Evolutionary conservation across 179 eudicot genomes (phyloP).

Genomic region (Amaranthus tricolor): DNA sequence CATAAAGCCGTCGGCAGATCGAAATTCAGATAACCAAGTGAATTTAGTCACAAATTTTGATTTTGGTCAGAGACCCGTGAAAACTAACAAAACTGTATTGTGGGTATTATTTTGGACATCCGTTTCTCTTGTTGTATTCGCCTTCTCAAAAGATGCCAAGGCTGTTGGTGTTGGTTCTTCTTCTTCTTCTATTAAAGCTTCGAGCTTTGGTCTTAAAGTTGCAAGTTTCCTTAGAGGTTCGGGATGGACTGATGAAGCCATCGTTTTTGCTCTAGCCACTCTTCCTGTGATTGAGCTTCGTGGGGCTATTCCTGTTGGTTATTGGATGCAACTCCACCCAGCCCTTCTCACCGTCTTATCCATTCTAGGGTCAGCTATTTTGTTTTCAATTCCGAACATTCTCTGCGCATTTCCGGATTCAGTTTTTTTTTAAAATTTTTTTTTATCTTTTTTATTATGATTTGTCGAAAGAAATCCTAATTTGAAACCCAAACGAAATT

Average conservation of each 20-base stretch:
- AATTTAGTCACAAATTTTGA: constrained; percentile 6
- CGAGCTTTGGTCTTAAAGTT: constrained; percentile 66
- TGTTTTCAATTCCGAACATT: not conserved
- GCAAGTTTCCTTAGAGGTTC: constrained; percentile 63
- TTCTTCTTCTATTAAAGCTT: constrained; percentile 66
- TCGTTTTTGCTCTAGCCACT: constrained; percentile 82
- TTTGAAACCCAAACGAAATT: no score
- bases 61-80: constrained; percentile 43
- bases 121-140: constrained; percentile 64
- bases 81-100: constrained; percentile 35
- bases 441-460: no score
- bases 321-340: constrained; percentile 87
- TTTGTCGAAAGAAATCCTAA: no score
- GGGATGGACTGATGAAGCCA: constrained; percentile 81
- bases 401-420: not conserved
- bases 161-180: constrained; percentile 36
- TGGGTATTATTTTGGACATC: constrained; percentile 87
- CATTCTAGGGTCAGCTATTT: constrained; percentile 73
- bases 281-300: constrained; percentile 96
- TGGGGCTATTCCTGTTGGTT: constrained; percentile 99
- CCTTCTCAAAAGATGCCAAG: constrained; percentile 68
- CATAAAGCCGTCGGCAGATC: constrained; percentile 11
- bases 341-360: constrained; percentile 53
- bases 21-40: constrained; percentile 1
- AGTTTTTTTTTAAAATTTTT: no score